These are phyloP conservation scores for Penicillium longicatenatum DNA, from an alignment of 495 filamentous ascomycete genomes.

Conservation along the genomic window DNA sequence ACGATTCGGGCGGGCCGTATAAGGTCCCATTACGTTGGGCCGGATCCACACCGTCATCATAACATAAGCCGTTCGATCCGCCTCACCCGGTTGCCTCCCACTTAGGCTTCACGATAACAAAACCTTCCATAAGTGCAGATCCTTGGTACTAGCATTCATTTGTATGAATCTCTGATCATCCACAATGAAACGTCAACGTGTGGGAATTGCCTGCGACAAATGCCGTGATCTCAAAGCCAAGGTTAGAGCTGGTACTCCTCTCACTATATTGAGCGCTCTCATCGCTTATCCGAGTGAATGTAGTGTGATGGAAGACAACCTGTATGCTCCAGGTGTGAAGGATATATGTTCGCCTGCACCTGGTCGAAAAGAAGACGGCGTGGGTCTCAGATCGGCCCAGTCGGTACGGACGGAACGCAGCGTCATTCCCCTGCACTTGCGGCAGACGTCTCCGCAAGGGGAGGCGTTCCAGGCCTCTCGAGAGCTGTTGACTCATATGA, in stretches of 20 bases:
- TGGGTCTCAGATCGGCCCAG: neutral
- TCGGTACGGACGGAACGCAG: neutral
- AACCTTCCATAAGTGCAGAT: neutral
- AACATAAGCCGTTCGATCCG: neutral
- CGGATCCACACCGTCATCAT: neutral
- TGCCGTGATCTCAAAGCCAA: conserved; percentile 29
- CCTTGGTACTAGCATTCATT: neutral
- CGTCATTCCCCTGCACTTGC: neutral
- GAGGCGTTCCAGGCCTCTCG: conserved; percentile 1
- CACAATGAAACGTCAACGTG: conserved; percentile 27
- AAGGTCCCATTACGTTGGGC: neutral
- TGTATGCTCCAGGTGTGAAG: conserved; percentile 26
- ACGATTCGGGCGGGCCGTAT: neutral
- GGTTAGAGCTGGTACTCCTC: conserved; percentile 9
- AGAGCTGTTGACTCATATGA: conserved; percentile 14
- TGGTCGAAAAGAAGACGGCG: conserved; percentile 16
- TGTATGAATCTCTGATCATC: neutral
- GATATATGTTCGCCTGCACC: conserved; percentile 26
- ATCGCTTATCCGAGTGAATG: conserved; percentile 1
- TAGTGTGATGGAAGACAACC: conserved; percentile 32
- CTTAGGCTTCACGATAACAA: neutral
- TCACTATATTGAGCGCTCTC: too few relatives aligned
- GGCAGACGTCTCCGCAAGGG: neutral
- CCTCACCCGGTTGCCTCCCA: neutral
- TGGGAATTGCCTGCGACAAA: conserved; percentile 27